Percentiles rank a stretch among this genome's conserved stretches.
Evolutionary conservation across 2,329 filamentous ascomycete species (phyloP).

Genomic region (Fusarium tupiense): DNA sequence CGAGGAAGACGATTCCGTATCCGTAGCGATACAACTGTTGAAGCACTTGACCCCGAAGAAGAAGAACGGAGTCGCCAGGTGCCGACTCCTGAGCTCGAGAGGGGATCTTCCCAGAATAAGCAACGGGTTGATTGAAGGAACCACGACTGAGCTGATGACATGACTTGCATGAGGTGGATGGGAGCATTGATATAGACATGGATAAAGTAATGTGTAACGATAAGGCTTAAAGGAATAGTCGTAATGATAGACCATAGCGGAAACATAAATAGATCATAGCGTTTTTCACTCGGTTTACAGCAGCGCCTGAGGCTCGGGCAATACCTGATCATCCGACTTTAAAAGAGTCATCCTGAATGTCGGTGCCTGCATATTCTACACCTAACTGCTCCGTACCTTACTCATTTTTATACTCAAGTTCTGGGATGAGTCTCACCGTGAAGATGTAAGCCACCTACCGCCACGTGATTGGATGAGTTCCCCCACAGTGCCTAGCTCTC

Average conservation of each 20-base stretch:
- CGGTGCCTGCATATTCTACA: neutral
- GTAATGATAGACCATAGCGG: slow-evolving; percentile 13
- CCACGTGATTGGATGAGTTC: slow-evolving; percentile 19
- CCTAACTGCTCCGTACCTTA: neutral
- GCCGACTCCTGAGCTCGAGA: slow-evolving; percentile 40
- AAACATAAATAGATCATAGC: slow-evolving; percentile 2
- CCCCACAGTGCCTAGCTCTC: slow-evolving; percentile 16
- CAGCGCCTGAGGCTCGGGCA: neutral
- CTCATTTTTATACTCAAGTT: neutral
- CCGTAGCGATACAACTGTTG: slow-evolving; percentile 83
- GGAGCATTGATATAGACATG: neutral
- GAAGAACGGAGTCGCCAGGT: slow-evolving; percentile 14
- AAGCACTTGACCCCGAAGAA: slow-evolving; percentile 46
- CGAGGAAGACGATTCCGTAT: slow-evolving; percentile 85
- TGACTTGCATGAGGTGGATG: neutral
- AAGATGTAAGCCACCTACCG: neutral
- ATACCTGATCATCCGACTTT: neutral
- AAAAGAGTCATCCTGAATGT: neutral
- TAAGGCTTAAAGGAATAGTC: neutral
- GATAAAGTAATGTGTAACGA: slow-evolving; percentile 19
- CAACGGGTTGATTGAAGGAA: slow-evolving; percentile 35
- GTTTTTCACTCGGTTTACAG: neutral
- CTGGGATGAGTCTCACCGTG: neutral
- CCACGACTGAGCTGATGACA: slow-evolving; percentile 1
- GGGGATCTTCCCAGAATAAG: slow-evolving; percentile 38